Evolutionary conservation across 805 yeast genomes (phyloP), one percentile per base, ranked within the genome.

Genomic region (Candida tibetensis): DNA sequence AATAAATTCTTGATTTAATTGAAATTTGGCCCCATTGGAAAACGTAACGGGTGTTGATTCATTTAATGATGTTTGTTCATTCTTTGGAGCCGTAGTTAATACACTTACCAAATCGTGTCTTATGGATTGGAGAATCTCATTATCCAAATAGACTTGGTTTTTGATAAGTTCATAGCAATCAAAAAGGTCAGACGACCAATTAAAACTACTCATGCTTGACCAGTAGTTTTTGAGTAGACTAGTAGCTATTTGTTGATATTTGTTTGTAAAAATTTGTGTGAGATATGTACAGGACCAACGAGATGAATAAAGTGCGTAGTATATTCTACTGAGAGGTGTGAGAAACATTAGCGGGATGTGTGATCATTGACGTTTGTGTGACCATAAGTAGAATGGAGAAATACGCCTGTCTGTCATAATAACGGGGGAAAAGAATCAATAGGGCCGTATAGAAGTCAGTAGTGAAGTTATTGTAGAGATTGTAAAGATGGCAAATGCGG

Each of bases 1-100:
- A 28, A 83, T 69, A 48, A 88, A 90, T 27, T 77, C 76, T 32
- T 76, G 67, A 52, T 85, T 87, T 22, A 90, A 58, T 42, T 75
- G 74, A 48, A 75, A 82, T 32, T 76, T 76, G 14, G 72, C 74
- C 17, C 81, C 82, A 49, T 73, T 80, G 14, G 70, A 62, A 22
- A 89, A 65, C 3, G 77, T 76, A 53, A 58, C 41, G 6, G 68
- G 41, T 16, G 40, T 46, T 22, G 38, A 41, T 44, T 49, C 48
- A 53, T 56, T 52, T 15, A 66, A 60, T 51, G 82, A 67, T 32
- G 81, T 72, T 4, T 62, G 21, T 13, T 71, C 70, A 41, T 67
- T 73, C 48, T 74, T 77, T 6, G 55, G 51, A 4, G 76, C 72
- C 14, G 65, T 64, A 1, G 65, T 45, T 35, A 74, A 59, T 32